phyloP scores from a whole-genome alignment of 169 alveolate species.

The Eimeria sp. region DNA sequence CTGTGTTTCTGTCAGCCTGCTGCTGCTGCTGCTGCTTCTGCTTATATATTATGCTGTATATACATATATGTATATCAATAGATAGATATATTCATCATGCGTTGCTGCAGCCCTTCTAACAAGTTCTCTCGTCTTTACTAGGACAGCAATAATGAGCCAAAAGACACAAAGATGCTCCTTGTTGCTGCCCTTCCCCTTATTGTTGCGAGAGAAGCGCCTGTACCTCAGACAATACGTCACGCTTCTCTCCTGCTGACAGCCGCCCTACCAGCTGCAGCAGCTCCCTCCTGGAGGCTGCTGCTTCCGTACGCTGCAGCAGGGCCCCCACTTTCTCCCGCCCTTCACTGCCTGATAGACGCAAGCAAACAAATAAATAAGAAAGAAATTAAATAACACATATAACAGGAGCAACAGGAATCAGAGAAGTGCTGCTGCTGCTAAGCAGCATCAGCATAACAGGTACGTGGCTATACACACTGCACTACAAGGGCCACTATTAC shows the following conservation, averaged over 20 bases:
- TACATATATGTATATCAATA: too few species aligned
- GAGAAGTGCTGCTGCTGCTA: too few species aligned
- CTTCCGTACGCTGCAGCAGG: slow-evolving; percentile 58
- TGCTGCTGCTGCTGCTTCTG: too few species aligned
- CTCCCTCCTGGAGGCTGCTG: slow-evolving; percentile 1
- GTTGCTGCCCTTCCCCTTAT: too few species aligned
- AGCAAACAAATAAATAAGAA: neutral
- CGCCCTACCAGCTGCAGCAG: slow-evolving; percentile 31
- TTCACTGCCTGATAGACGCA: slow-evolving; percentile 17
- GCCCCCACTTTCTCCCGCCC: slow-evolving; percentile 31
- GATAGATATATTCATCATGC: neutral
- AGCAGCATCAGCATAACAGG: too few species aligned
- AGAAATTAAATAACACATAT: neutral
- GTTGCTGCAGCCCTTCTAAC: too few species aligned
- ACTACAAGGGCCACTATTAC: neutral
- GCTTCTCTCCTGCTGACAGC: slow-evolving; percentile 8
- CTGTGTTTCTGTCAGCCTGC: too few species aligned
- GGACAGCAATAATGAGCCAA: too few species aligned
- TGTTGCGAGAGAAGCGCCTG: neutral
- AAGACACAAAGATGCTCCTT: too few species aligned
- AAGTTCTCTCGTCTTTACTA: too few species aligned
- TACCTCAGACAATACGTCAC: neutral
- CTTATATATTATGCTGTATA: too few species aligned
- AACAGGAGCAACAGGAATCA: neutral
- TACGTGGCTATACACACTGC: too few species aligned